These are phyloP conservation scores for Rehmannia glutinosa DNA, from an alignment of 257 asterid species.

Conservation along the genomic window DNA sequence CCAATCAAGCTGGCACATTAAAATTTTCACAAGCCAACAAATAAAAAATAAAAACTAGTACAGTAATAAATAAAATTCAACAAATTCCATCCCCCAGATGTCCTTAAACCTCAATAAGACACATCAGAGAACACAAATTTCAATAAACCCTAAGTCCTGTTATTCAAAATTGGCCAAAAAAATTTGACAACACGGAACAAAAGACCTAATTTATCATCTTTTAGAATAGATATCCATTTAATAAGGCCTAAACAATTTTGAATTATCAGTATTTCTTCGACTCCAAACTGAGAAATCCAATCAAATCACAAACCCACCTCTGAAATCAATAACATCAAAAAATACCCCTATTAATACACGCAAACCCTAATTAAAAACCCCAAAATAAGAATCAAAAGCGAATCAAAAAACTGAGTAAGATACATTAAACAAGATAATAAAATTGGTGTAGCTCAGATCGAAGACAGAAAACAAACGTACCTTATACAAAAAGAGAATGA, in stretches of 20 bases:
- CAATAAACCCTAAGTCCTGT: slow-evolving; percentile 24
- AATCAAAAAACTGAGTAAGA: slow-evolving; percentile 19
- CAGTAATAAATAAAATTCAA: not conserved
- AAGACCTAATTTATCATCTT: slow-evolving; percentile 10
- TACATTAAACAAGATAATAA: not conserved
- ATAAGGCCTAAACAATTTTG: not conserved
- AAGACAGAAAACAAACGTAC: slow-evolving; percentile 20
- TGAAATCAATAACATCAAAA: slow-evolving; percentile 8
- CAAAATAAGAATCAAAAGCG: not conserved
- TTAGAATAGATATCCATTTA: slow-evolving; percentile 2
- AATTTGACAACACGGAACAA: not conserved
- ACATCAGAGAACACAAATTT: slow-evolving; percentile 9
- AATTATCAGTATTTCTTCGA: slow-evolving; percentile 10
- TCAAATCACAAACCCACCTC: slow-evolving; percentile 14
- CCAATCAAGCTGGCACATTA: not conserved
- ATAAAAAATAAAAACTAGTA: not conserved
- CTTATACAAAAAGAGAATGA: slow-evolving; percentile 16
- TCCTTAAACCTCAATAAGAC: slow-evolving; percentile 8
- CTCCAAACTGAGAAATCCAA: slow-evolving; percentile 16
- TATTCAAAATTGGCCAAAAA: not conserved
- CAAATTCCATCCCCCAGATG: not conserved
- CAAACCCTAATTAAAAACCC: slow-evolving; percentile 21
- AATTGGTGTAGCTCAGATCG: slow-evolving; percentile 30
- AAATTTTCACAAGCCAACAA: not conserved
- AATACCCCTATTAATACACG: slow-evolving; percentile 18